Percentiles rank a stretch among this genome's conserved stretches.
Conservation (phyloP, 2,329 filamentous ascomycete genomes). For the Exophiala sp. region DNA sequence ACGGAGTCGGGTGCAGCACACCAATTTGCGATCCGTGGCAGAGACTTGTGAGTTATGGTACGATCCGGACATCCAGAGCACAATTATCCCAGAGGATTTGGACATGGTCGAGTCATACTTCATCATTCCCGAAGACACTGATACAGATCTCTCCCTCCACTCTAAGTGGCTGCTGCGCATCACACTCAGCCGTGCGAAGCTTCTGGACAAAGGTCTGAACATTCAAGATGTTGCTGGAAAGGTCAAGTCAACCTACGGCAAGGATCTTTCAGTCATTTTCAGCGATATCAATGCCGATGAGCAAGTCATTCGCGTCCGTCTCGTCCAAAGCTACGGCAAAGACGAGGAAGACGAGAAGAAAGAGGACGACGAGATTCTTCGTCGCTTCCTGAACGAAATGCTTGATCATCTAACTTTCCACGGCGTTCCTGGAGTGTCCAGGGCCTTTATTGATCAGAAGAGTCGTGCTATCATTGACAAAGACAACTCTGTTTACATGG, state of each 20-base stretch:
- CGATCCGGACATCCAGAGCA: conserved; percentile 82
- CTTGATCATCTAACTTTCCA: conserved; percentile 87
- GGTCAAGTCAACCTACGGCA: conserved; percentile 84
- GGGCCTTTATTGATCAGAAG: conserved; percentile 88
- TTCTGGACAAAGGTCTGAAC: conserved; percentile 88
- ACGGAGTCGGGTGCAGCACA: conserved; percentile 89
- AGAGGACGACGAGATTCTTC: conserved; percentile 88
- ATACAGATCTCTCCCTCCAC: conserved; percentile 60
- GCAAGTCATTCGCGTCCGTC: conserved; percentile 88
- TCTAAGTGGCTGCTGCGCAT: conserved; percentile 96
- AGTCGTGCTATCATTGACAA: conserved; percentile 62
- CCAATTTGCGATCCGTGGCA: conserved; percentile 85
- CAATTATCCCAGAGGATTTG: conserved; percentile 78
- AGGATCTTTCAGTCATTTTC: conserved; percentile 87
- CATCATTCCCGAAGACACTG: conserved; percentile 82
- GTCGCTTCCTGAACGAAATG: conserved; percentile 85
- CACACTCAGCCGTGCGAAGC: conserved; percentile 85
- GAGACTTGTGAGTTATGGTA: conserved; percentile 96
- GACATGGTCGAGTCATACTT: conserved; percentile 98
- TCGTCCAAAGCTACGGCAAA: conserved; percentile 65
- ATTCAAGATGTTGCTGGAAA: conserved; percentile 86
- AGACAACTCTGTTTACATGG: conserved; percentile 70
- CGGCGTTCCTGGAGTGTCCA: conserved; percentile 82
- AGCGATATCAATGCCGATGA: conserved; percentile 97
- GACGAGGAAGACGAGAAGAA: conserved; percentile 70